Conservation (phyloP, 345 rosid genomes). For the Rhizophora apiculata region DNA sequence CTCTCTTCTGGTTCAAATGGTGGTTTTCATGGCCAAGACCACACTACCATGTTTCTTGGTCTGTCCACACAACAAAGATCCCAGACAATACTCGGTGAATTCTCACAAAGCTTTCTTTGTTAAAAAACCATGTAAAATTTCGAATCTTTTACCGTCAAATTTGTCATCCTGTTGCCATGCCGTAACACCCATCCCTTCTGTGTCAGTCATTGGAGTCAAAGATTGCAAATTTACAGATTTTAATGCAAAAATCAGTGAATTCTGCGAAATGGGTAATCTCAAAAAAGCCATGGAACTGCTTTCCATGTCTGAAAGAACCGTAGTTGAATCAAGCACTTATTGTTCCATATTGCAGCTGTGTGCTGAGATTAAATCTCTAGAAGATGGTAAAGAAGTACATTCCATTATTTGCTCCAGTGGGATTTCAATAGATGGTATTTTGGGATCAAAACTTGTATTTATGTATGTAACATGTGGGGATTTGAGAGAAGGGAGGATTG, state of each 20-base stretch:
- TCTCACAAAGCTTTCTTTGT: slow-evolving; percentile 20
- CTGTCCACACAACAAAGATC: slow-evolving; percentile 15
- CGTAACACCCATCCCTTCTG: slow-evolving; percentile 21
- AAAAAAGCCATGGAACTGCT: slow-evolving; percentile 43
- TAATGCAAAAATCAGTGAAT: slow-evolving; percentile 33
- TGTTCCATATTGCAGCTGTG: slow-evolving; percentile 59
- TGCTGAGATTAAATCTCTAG: slow-evolving; percentile 46
- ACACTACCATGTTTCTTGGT: slow-evolving; percentile 20
- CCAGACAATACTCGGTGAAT: slow-evolving; percentile 14
- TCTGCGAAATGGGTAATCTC: slow-evolving; percentile 46
- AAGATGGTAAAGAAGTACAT: slow-evolving; percentile 48
- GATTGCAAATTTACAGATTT: slow-evolving; percentile 18
- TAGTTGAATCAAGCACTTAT: slow-evolving; percentile 42
- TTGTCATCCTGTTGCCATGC: slow-evolving; percentile 17
- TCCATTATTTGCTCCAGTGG: slow-evolving; percentile 39
- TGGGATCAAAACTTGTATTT: slow-evolving; percentile 64
- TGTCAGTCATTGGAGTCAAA: slow-evolving; percentile 14
- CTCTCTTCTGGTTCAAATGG: slow-evolving; percentile 10
- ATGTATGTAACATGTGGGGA: slow-evolving; percentile 69
- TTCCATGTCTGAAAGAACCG: slow-evolving; percentile 23
- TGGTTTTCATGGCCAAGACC: slow-evolving; percentile 37
- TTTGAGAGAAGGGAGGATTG: slow-evolving; percentile 43
- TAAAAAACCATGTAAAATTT: slow-evolving; percentile 26
- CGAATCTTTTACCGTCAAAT: slow-evolving; percentile 14
- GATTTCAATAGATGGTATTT: slow-evolving; percentile 35